Evolutionary conservation across 805 yeast species (phyloP), one percentile per base, ranked within the genome.

Genomic region (Kockiozyma suomiensis): DNA sequence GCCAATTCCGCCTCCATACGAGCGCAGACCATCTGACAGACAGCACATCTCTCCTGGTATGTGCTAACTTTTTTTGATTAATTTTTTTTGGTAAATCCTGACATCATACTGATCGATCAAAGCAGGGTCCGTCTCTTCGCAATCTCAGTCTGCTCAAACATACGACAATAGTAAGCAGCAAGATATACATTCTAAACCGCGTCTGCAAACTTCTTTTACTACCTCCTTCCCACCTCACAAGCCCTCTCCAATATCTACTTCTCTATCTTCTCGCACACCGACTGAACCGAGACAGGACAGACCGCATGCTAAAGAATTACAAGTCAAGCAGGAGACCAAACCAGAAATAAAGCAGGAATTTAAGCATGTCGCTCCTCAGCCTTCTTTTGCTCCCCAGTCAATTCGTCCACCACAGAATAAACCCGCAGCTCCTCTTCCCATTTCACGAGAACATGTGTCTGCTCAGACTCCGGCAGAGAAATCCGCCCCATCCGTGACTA

Each of bases 221-320:
- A 10, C 41, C n/a, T 13, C 41, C 7, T 37, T 37, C n/a, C n/a
- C n/a, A 10, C 41, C 21, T 12, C 42, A 32, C 51, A 19, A 23
- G 15, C 53, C 6, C 1, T 23, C 53, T 15, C 53, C 30, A 19
- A 25, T 19, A 21, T 15, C 7, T 19, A 28, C 49, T 15, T 12
- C 51, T n/a, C 13, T 19, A 10, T 30, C 32, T 21, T 35, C 32
- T 23, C 53, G 28, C 25, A 25, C 25, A 15, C 45, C 53, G 3
- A 47, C 50, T 1, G 53, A 49, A 41, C 53, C 53, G 12, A 49
- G 30, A 28, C 50, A 47, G 28, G 50, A 47, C 26, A 30, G 53
- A 23, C 1, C 19, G n/a, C 42, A 37, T 15, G 7, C 43, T 4
- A 35, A 33, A 49, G 35, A 49, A 13, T 19, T 21, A 33, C 42